phyloP scores from a whole-genome alignment of 2,329 filamentous ascomycete species.

The Albophoma yamanashiensis region DNA sequence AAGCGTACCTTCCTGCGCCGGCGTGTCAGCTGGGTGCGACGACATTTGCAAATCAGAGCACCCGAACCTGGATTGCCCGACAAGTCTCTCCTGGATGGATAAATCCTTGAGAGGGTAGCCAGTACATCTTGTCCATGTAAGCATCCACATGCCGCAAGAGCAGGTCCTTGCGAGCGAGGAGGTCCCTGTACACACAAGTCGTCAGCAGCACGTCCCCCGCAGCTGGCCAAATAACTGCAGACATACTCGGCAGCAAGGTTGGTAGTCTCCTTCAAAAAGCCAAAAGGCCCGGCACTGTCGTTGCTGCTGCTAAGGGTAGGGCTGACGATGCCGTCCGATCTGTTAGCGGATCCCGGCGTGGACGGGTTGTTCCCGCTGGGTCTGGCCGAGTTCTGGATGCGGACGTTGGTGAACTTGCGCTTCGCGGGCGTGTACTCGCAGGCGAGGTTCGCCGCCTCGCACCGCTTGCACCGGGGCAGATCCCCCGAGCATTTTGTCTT shows the following conservation, averaged over 20 bases:
- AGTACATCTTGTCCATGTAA: slow-evolving; percentile 27
- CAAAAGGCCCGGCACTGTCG: slow-evolving; percentile 6
- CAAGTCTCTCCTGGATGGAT: slow-evolving; percentile 24
- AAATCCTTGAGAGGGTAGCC: slow-evolving; percentile 27
- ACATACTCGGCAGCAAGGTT: slow-evolving; percentile 18
- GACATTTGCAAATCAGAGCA: not conserved
- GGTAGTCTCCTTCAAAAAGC: slow-evolving; percentile 12
- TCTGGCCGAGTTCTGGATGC: slow-evolving; percentile 9
- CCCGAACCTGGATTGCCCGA: slow-evolving; percentile 20
- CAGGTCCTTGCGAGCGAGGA: slow-evolving; percentile 22
- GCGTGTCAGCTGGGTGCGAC: not conserved
- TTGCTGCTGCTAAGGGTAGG: slow-evolving; percentile 7
- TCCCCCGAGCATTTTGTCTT: slow-evolving; percentile 34
- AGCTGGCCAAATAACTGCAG: not conserved
- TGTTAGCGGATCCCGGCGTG: slow-evolving; percentile 2
- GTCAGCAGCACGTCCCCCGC: not conserved
- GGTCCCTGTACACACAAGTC: slow-evolving; percentile 12
- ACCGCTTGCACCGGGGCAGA: slow-evolving; percentile 26
- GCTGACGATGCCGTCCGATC: slow-evolving; percentile 8
- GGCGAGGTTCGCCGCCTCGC: slow-evolving; percentile 18
- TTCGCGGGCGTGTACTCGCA: slow-evolving; percentile 30
- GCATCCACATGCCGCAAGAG: slow-evolving; percentile 25
- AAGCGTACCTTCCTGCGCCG: slow-evolving; percentile 18
- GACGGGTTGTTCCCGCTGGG: slow-evolving; percentile 1
- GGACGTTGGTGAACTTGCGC: slow-evolving; percentile 25